Percentiles rank a stretch among this genome's conserved stretches.
These are phyloP conservation scores for Botrytis squamosa DNA, from an alignment of 2,329 filamentous ascomycete genomes.

Conservation along the genomic window DNA sequence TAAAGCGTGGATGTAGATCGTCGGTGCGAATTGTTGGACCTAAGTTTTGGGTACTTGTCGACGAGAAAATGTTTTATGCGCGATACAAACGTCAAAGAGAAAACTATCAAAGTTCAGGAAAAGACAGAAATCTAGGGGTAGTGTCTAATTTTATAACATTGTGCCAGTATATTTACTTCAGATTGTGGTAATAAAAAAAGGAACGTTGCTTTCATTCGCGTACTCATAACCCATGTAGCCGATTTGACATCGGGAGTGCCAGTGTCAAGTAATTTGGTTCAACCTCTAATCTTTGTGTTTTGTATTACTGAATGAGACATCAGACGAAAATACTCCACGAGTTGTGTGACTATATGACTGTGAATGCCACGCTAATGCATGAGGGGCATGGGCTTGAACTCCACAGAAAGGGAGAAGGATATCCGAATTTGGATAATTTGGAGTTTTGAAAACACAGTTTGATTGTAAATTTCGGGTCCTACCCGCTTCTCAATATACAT, in stretches of 20 bases:
- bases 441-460: no score
- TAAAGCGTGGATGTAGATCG: neutral
- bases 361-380: neutral
- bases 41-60: neutral
- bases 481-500: neutral
- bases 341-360: neutral
- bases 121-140: no score
- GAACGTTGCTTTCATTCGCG: neutral
- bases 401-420: neutral
- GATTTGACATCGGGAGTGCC: neutral
- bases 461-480: neutral
- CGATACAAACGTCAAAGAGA: neutral
- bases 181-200: neutral
- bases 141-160: neutral
- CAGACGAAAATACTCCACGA: neutral
- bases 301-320: conserved; percentile 1
- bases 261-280: neutral
- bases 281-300: neutral
- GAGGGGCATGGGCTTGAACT: neutral
- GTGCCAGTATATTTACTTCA: neutral
- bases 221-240: neutral
- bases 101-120: neutral
- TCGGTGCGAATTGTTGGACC: no score
- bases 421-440: neutral
- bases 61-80: neutral